Conservation (phyloP, 2,329 filamentous ascomycete species). For the Paracoccidioides lutzii region DNA sequence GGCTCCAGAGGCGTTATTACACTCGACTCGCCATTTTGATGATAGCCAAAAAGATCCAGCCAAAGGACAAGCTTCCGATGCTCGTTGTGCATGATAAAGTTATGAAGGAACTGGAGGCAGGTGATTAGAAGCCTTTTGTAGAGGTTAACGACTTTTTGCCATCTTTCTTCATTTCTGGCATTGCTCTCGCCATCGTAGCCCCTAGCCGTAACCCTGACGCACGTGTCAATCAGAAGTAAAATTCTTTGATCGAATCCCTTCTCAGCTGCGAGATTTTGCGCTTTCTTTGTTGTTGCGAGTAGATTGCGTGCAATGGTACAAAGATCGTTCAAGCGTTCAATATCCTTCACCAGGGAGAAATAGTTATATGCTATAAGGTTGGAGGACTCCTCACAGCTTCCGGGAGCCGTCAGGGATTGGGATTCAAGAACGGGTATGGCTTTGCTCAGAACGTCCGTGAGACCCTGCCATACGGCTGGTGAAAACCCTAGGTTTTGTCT, state of each 20-base stretch:
- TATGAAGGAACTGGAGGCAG: slow-evolving; percentile 54
- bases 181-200: slow-evolving; percentile 53
- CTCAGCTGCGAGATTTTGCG: slow-evolving; percentile 50
- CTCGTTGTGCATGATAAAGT: slow-evolving; percentile 53
- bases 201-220: slow-evolving; percentile 50
- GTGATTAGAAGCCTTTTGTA: slow-evolving; percentile 55
- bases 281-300: slow-evolving; percentile 46
- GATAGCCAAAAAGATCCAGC: slow-evolving; percentile 51
- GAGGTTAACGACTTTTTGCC: slow-evolving; percentile 52
- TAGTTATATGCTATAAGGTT: slow-evolving; percentile 50
- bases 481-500: slow-evolving; percentile 46
- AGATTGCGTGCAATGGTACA: slow-evolving; percentile 51
- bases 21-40: slow-evolving; percentile 34
- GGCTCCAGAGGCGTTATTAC: slow-evolving; percentile 33
- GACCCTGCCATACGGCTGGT: slow-evolving; percentile 46
- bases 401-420: slow-evolving; percentile 45
- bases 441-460: slow-evolving; percentile 44
- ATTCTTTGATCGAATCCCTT: slow-evolving; percentile 49
- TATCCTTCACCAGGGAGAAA: slow-evolving; percentile 45
- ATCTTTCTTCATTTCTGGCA: slow-evolving; percentile 49
- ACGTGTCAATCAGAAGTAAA: slow-evolving; percentile 49
- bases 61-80: slow-evolving; percentile 52
- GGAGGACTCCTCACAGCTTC: slow-evolving; percentile 47
- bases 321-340: slow-evolving; percentile 50
- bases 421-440: slow-evolving; percentile 49